Conservation (phyloP, 495 filamentous ascomycete genomes). For the Schizothecium vesticola region DNA sequence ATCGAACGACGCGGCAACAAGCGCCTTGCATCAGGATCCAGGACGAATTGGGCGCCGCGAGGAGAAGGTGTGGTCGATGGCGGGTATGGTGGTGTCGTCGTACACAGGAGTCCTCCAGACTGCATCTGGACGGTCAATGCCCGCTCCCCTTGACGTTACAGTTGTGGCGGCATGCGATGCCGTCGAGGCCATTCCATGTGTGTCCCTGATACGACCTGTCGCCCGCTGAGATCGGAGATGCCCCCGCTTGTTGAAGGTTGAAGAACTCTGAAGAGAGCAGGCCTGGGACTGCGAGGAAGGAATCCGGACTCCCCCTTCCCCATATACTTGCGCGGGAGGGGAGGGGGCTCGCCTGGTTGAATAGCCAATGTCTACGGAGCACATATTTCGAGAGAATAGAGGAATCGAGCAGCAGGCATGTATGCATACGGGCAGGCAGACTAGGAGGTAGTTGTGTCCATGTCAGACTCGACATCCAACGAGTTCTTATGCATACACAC, state of each 20-base stretch:
- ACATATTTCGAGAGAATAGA: not conserved
- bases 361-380: constrained; percentile 4
- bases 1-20: not conserved
- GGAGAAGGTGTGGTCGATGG: not conserved
- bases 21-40: not conserved
- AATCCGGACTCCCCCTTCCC: constrained; percentile 5
- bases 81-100: constrained; percentile 4
- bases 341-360: constrained; percentile 5
- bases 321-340: not conserved
- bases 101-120: constrained; percentile 1
- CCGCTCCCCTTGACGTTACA: constrained; percentile 1
- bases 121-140: not conserved
- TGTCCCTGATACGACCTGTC: not conserved
- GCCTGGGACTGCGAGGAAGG: not conserved
- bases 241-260: not conserved
- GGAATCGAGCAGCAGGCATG: not conserved
- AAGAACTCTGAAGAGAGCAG: not conserved
- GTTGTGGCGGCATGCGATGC: not conserved
- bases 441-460: not conserved
- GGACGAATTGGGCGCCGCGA: not conserved
- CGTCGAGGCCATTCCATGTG: not conserved
- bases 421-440: not conserved
- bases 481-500: not conserved
- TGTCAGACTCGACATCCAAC: not conserved
- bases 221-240: not conserved